These are phyloP conservation scores for Dothiorella sarmentorum DNA, from an alignment of 2,329 filamentous ascomycete species.

Conservation along the genomic window DNA sequence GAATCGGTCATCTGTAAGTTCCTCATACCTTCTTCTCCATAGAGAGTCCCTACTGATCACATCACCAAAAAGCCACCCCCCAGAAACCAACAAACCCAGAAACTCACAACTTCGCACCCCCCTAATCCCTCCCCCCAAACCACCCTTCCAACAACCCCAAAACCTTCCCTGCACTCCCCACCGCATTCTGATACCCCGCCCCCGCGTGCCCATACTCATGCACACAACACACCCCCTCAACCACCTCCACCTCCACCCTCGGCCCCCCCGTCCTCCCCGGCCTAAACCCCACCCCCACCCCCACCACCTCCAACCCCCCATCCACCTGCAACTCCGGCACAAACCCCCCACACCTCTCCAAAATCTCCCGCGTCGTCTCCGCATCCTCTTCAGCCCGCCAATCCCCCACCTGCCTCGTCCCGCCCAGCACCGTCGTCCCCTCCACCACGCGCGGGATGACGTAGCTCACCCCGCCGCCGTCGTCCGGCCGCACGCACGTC, in stretches of 20 bases:
- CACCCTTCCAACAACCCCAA: conserved; percentile 17
- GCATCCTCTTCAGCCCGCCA: conserved; percentile 34
- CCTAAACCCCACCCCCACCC: conserved; percentile 43
- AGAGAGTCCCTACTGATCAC: too few relatives aligned
- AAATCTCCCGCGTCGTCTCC: conserved; percentile 34
- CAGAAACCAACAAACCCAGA: too few relatives aligned
- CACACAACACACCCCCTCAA: conserved; percentile 24
- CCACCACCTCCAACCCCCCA: conserved; percentile 42
- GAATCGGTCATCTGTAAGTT: too few relatives aligned
- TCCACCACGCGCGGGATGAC: conserved; percentile 42
- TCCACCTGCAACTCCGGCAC: conserved; percentile 32
- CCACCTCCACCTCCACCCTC: conserved; percentile 41
- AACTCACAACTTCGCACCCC: background rate
- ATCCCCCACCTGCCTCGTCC: conserved; percentile 41
- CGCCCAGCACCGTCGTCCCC: conserved; percentile 44
- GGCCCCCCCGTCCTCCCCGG: conserved; percentile 44
- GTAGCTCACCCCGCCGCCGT: conserved; percentile 35
- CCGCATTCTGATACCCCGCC: conserved; percentile 33
- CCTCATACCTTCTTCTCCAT: too few relatives aligned
- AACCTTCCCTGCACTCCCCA: conserved; percentile 23
- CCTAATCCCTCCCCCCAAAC: background rate
- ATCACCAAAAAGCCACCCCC: too few relatives aligned
- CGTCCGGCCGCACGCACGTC: conserved; percentile 25
- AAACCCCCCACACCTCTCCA: conserved; percentile 34
- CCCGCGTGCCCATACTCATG: conserved; percentile 50